A percentile compares a stretch with the other conserved stretches of the same genome.
Evolutionary conservation across 192 early-diverging fungal genomes (phyloP).

Genomic region (Backusella parvicylindrica): DNA sequence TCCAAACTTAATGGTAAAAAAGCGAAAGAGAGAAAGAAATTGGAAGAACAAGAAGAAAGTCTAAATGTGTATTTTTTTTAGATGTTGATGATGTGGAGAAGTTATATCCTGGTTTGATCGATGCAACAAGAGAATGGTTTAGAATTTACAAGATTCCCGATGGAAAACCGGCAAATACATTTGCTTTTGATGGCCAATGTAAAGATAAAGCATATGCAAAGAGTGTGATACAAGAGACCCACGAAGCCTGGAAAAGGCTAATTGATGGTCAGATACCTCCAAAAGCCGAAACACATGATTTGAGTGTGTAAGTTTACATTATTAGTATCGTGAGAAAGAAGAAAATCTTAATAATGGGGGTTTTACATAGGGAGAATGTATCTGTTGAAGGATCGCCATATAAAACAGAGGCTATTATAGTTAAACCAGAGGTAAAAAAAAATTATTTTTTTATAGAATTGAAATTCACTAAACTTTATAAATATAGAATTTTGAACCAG

Average conservation of each 20-base stretch:
- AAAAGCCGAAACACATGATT: slow-evolving; percentile 2
- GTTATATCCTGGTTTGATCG: slow-evolving; percentile 91
- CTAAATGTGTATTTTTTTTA: too few relatives aligned
- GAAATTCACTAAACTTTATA: not conserved
- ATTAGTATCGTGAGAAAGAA: not conserved
- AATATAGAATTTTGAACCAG: not conserved
- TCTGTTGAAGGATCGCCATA: slow-evolving; percentile 16
- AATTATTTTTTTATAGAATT: too few relatives aligned
- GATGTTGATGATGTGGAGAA: slow-evolving; percentile 92
- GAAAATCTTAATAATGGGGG: not conserved
- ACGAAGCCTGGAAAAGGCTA: slow-evolving; percentile 90
- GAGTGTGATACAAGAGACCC: slow-evolving; percentile 85
- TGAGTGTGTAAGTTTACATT: not conserved
- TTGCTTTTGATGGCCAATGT: slow-evolving; percentile 91
- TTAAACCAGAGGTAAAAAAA: not conserved
- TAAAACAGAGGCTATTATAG: not conserved
- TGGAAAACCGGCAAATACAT: slow-evolving; percentile 99
- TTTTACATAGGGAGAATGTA: slow-evolving; percentile 20
- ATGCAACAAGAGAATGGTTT: slow-evolving; percentile 99
- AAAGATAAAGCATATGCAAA: slow-evolving; percentile 81
- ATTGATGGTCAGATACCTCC: slow-evolving; percentile 39
- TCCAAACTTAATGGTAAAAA: slow-evolving; percentile 81
- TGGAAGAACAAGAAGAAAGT: too few relatives aligned
- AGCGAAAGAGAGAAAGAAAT: too few relatives aligned
- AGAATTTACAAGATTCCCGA: slow-evolving; percentile 99